Percentiles rank a stretch among this genome's conserved stretches.
Conservation (phyloP, 1,284 basidiomycete genomes). For the Xanthoconium separans region DNA sequence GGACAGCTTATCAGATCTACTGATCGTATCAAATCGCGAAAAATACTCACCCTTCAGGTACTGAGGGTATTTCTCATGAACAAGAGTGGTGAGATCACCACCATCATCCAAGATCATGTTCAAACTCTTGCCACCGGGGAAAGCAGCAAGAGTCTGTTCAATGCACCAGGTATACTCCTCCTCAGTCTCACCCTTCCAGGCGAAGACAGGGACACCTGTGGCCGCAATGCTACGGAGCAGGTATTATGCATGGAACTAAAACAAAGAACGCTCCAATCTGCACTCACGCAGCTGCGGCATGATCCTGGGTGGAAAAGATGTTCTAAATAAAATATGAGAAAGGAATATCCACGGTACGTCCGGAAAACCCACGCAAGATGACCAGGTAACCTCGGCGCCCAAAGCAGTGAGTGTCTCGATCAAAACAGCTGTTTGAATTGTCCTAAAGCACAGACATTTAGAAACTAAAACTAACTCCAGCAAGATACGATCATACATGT, state of each 20-base stretch:
- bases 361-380: conserved; percentile 78
- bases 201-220: conserved; percentile 97
- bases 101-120: conserved; percentile 99
- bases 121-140: conserved; percentile 76
- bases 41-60: conserved; percentile 63
- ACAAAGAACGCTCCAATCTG: conserved; percentile 1
- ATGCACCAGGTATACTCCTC: conserved; percentile 99
- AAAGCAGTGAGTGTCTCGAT: conserved; percentile 95
- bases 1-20: conserved; percentile 8
- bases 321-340: conserved; percentile 55
- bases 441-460: conserved; percentile 51
- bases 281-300: conserved; percentile 94
- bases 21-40: background rate
- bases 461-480: background rate
- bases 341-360: conserved; percentile 2
- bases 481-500: conserved; percentile 64
- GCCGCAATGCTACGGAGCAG: conserved; percentile 72
- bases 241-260: conserved; percentile 3
- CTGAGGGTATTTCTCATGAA: conserved; percentile 96
- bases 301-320: conserved; percentile 99
- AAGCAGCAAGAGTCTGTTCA: conserved; percentile 90
- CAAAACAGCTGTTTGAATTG: conserved; percentile 95
- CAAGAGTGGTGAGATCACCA: conserved; percentile 93
- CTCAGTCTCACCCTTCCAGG: conserved; percentile 99
- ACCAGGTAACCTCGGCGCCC: conserved; percentile 99